Percentiles rank a stretch among this genome's conserved stretches.
These are phyloP conservation scores for Penicillium expansum DNA, from an alignment of 2,329 filamentous ascomycete genomes.

Conservation along the genomic window DNA sequence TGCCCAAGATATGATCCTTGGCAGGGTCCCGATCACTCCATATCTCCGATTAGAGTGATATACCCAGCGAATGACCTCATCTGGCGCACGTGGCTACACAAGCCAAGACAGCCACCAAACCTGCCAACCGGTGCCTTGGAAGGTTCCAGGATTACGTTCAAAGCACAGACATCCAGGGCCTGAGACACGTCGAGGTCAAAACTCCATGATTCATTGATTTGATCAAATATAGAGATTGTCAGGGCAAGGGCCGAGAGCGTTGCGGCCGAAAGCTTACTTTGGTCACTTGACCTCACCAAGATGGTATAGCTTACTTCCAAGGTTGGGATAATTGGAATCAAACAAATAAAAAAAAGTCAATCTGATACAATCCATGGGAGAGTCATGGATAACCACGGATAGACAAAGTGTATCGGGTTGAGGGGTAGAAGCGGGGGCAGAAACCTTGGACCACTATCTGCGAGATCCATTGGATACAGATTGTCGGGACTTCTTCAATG, in stretches of 20 bases:
- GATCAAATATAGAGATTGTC: neutral
- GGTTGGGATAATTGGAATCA: neutral
- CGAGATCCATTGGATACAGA: conserved; percentile 1
- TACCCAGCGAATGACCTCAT: conserved; percentile 5
- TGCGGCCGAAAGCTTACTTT: conserved; percentile 1
- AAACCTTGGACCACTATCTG: neutral
- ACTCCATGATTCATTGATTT: neutral
- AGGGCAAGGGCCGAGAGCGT: neutral
- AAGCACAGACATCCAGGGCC: neutral
- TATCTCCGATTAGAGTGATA: neutral
- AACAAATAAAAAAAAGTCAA: neutral
- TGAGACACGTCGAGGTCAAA: neutral
- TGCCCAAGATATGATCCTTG: neutral
- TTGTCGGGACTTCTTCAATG: conserved; percentile 1
- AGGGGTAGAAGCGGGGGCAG: conserved; percentile 3
- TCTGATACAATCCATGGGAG: neutral
- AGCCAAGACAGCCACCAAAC: neutral
- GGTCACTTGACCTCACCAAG: conserved; percentile 5
- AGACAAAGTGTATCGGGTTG: neutral
- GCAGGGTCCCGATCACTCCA: neutral
- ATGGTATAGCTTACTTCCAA: neutral
- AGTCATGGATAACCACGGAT: neutral
- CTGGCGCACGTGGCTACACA: conserved; percentile 1
- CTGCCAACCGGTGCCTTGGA: neutral
- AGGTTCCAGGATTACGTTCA: neutral